These are phyloP conservation scores for Polygonum aviculare DNA, from an alignment of 148 eudicot species.

Conservation along the genomic window DNA sequence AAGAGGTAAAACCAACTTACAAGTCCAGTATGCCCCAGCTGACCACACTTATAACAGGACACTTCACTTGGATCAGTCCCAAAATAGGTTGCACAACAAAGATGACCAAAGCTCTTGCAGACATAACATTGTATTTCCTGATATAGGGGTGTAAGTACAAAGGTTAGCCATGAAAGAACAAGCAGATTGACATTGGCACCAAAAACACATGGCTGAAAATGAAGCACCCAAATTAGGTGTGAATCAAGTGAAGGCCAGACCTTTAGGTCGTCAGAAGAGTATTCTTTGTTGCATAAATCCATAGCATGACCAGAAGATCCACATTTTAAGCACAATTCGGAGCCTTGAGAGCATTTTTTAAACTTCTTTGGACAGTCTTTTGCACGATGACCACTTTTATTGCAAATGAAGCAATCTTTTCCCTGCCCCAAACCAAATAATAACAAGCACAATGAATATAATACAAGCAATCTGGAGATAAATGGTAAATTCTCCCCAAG, in stretches of 20 bases:
- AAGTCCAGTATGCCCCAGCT: constrained; percentile 76
- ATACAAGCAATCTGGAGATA: neutral
- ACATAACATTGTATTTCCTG: constrained; percentile 89
- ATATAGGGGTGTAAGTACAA: neutral
- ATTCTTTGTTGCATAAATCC: constrained; percentile 58
- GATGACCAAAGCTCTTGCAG: constrained; percentile 78
- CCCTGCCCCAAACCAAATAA: constrained; percentile 32
- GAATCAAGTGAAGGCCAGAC: constrained; percentile 20
- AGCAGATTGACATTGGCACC: neutral
- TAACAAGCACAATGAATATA: neutral
- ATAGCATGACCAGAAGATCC: constrained; percentile 80
- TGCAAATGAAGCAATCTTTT: constrained; percentile 83
- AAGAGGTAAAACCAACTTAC: constrained; percentile 29
- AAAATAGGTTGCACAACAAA: constrained; percentile 66
- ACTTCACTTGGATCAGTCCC: constrained; percentile 35
- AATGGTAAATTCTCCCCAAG: neutral
- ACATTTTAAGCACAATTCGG: constrained; percentile 72
- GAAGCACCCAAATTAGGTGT: neutral
- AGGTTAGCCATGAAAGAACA: neutral
- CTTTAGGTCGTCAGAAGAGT: constrained; percentile 74
- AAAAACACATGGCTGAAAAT: neutral
- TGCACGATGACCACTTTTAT: constrained; percentile 76
- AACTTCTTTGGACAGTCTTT: constrained; percentile 86
- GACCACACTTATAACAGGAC: constrained; percentile 94
- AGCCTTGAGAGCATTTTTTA: constrained; percentile 27